Conservation (phyloP, 805 yeast species). For the Candida multigemmis region DNA sequence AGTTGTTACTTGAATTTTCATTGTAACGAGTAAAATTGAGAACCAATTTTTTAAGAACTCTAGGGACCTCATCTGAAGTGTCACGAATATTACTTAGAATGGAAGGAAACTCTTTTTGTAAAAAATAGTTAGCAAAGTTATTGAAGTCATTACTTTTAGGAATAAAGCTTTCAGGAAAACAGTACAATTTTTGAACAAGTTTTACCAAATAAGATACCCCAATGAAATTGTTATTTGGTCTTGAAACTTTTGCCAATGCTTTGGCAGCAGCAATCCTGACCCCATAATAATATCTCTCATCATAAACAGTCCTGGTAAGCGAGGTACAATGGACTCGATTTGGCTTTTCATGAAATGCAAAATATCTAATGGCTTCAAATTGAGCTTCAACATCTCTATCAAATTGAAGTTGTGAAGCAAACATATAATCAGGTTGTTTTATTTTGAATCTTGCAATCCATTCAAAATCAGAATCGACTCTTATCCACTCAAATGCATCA, state of each 20-base stretch:
- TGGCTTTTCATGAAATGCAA: constrained; percentile 53
- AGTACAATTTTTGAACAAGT: constrained; percentile 61
- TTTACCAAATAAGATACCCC: constrained; percentile 68
- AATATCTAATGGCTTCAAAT: constrained; percentile 68
- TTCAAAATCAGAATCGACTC: constrained; percentile 96
- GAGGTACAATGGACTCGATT: constrained; percentile 63
- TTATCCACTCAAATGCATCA: constrained; percentile 95
- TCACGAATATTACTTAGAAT: constrained; percentile 56
- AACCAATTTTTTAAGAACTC: constrained; percentile 50
- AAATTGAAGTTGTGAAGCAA: constrained; percentile 83
- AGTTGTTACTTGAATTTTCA: constrained; percentile 74
- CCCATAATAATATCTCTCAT: constrained; percentile 79
- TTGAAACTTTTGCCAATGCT: constrained; percentile 65
- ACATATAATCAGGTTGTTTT: constrained; percentile 93
- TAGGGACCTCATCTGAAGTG: constrained; percentile 51
- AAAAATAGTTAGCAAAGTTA: constrained; percentile 56
- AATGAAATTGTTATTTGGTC: constrained; percentile 48
- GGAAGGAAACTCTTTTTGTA: constrained; percentile 60
- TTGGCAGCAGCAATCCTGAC: constrained; percentile 79
- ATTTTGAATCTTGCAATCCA: constrained; percentile 83
- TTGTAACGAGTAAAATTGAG: constrained; percentile 71
- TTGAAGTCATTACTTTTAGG: constrained; percentile 80
- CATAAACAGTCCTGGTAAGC: constrained; percentile 73
- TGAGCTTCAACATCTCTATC: constrained; percentile 97
- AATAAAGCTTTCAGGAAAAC: constrained; percentile 52